Percentiles rank a stretch among this genome's conserved stretches.
Evolutionary conservation across 495 filamentous ascomycete species (phyloP).

Genomic region (Staphylotrichum tortipilum): DNA sequence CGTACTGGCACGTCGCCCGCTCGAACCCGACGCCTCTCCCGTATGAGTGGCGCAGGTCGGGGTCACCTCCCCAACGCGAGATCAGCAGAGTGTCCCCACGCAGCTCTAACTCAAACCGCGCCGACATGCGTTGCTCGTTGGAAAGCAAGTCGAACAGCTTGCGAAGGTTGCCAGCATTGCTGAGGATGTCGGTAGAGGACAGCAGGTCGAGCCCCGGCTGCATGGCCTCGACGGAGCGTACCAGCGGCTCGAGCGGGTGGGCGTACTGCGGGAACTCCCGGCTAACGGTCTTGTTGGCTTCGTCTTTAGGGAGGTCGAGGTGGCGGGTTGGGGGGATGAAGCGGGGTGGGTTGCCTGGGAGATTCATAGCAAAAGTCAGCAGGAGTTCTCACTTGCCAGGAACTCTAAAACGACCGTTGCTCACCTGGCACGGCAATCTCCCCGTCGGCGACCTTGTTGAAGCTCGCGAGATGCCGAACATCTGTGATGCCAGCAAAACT

Average conservation of each 20-base stretch:
- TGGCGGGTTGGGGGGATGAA: constrained; percentile 6
- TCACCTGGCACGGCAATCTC: constrained; percentile 25
- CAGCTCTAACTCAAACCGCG: constrained; percentile 18
- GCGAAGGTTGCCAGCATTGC: constrained; percentile 18
- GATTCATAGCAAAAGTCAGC: background rate
- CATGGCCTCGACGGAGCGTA: constrained; percentile 11
- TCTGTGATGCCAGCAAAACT: constrained; percentile 8
- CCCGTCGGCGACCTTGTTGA: constrained; percentile 16
- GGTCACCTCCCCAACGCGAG: constrained; percentile 16
- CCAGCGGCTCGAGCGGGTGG: constrained; percentile 17
- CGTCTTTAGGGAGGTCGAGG: background rate
- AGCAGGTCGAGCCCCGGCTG: constrained; percentile 8
- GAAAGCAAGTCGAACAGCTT: constrained; percentile 18
- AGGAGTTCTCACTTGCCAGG: too few species aligned
- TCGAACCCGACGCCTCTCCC: constrained; percentile 21
- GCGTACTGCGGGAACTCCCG: constrained; percentile 5
- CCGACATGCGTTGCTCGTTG: background rate
- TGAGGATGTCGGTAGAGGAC: constrained; percentile 7
- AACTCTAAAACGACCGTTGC: too few species aligned
- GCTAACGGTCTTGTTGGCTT: background rate
- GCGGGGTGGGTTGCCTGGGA: constrained; percentile 3
- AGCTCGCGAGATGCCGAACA: constrained; percentile 13
- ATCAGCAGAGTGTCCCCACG: constrained; percentile 6
- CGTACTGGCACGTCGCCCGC: constrained; percentile 14
- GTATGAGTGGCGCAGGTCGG: background rate